Evolutionary conservation across 164 flowering plant species (phyloP), one percentile per base, ranked within the genome.

Genomic region (Vitis riparia): DNA sequence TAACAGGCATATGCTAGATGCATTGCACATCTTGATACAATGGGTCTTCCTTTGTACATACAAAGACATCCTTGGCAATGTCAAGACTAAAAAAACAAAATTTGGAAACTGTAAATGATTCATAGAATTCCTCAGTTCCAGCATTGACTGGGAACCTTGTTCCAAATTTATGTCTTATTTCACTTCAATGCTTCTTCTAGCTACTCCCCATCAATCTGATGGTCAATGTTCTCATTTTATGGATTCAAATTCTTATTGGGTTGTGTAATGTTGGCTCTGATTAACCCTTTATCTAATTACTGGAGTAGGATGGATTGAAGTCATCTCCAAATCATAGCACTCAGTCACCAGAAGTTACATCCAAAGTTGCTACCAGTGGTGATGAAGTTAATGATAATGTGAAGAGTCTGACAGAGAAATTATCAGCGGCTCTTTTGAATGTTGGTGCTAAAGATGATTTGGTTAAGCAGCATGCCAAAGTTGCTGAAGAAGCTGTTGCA

Each of bases 291-390:
- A 44, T 59, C 47, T 13, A 17, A 55, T 63, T 27, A 23, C 5
- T 59, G 29, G 27, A 66, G 67, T 77, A 70, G 77, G 84, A 81
- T 66, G 57, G 58, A 52, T 59, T 62, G 5, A 78, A 83, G 81
- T 83, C 75, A 70, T 85, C 87, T 68, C 89, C 89, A 67, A 76
- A 70, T 80, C 73, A 84, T 55, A 76, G 68, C 65, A 55, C 72
- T 73, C 94, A 87, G 70, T 92, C 89, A 19, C 94, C 91, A 47
- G 98, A 89, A 76, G 87, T 88, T 69, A 81, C 90, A 10, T 89
- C 89, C 12, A 89, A 82, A 72, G 79, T 79, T 59, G 51, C 71
- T 23, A 51, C 68, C 5, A 71, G 55, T 16, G 76, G 68, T 59
- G 89, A 82, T 72, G 91, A 85, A 65, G 71, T 68, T 27, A 71